Evolutionary conservation across 192 early-diverging fungal genomes (phyloP), one percentile per base, ranked within the genome.

Genomic region (Backusella sp.): DNA sequence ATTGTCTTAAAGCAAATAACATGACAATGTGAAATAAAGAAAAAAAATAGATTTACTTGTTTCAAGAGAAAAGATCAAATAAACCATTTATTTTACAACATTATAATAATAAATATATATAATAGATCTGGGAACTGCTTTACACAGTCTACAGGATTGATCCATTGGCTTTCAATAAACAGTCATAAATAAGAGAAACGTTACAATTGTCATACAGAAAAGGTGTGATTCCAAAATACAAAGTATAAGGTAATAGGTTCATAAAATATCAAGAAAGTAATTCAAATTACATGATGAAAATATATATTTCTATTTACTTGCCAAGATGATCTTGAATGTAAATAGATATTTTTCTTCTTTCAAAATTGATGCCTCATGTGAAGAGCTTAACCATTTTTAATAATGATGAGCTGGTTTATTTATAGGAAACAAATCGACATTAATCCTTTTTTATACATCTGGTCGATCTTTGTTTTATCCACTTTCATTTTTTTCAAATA

Each of bases 111-210:
- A 49, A 49, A 1, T 19, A 6, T 6, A 49, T 49, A n/a, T n/a
- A 49, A n/a, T n/a, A 49, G 17, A 49, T 49, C 46, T n/a, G 19
- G 46, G 17, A 17, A n/a, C 46, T 19, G 6, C 46, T 49, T 49
- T 49, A 7, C 46, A 19, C 46, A 49, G 42, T 23, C 23, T 62
- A 28, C 56, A 62, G 9, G 23, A 1, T 56, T 5, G 21, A 23
- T 26, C 53, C 53, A n/a, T 26, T 56, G 53, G n/a, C 9, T 62
- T 62, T 23, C 56, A 62, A 62, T 62, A 62, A 62, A 26, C 56
- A 62, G 56, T 62, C 56, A 62, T 62, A 62, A 62, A 62, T 62
- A 12, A 62, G 23, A 23, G 56, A 62, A 62, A 62, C 56, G 56
- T 62, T 62, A 62, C 56, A 62, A 28, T 28, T 62, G 56, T 62